phyloP scores from a whole-genome alignment of 768 basidiomycete species.

The Hirschioporus abietinus region DNA sequence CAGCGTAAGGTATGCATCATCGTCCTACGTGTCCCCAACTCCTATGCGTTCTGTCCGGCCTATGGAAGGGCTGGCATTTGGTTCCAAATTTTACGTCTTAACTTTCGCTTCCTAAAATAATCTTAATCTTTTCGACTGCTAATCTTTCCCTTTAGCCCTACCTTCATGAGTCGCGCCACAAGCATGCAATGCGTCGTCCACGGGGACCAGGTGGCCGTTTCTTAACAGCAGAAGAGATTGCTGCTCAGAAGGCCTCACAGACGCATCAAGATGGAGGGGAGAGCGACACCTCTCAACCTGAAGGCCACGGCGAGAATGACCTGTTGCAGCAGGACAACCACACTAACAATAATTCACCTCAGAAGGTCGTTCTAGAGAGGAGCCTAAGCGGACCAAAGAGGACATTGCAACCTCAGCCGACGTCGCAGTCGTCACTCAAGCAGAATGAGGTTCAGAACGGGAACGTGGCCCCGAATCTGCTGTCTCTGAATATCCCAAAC shows the following conservation, averaged over 20 bases:
- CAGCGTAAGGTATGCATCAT: constrained; percentile 73
- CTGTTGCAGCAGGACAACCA: neutral
- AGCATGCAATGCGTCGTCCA: constrained; percentile 96
- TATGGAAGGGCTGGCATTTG: neutral
- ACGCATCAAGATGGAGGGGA: constrained; percentile 9
- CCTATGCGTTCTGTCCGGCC: neutral
- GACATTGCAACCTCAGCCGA: neutral
- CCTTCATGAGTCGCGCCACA: constrained; percentile 96
- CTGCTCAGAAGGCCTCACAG: constrained; percentile 59
- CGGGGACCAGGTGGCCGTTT: constrained; percentile 97
- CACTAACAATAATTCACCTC: neutral
- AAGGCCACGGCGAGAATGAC: neutral
- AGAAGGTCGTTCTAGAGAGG: neutral
- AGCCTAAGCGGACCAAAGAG: neutral
- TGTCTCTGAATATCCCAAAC: neutral
- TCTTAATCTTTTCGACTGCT: constrained; percentile 2
- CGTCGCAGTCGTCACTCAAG: neutral
- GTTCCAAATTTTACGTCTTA: neutral
- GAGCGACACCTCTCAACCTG: neutral
- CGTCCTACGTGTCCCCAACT: constrained; percentile 4
- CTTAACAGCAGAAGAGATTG: constrained; percentile 93
- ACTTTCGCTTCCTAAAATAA: neutral
- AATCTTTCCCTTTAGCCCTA: constrained; percentile 61
- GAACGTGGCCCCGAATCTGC: neutral
- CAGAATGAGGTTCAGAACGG: neutral